phyloP scores from a whole-genome alignment of 139 green algal species.

The Tetraselmis chui region DNA sequence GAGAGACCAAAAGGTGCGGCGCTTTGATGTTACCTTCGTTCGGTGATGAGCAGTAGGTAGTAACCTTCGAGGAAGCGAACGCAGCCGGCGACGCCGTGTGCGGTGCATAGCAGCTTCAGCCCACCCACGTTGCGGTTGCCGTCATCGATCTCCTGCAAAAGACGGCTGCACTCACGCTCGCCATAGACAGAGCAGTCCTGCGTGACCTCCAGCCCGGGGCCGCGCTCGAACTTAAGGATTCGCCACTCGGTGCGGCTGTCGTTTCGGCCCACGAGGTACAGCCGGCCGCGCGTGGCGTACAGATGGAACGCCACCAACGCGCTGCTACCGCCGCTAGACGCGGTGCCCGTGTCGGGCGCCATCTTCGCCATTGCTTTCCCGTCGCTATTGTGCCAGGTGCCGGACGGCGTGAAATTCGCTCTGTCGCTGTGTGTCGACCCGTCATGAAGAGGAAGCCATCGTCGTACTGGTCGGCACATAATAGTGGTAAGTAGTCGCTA shows the following conservation, averaged over 20 bases:
- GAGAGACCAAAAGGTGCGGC: too few relatives aligned
- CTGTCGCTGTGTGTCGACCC: too few relatives aligned
- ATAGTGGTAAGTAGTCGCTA: too few relatives aligned
- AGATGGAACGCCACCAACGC: neutral
- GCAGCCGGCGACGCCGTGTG: slow-evolving; percentile 69
- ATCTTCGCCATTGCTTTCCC: too few relatives aligned
- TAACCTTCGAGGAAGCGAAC: slow-evolving; percentile 71
- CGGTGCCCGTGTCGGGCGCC: too few relatives aligned
- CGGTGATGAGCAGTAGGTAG: slow-evolving; percentile 87
- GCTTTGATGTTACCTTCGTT: slow-evolving; percentile 35
- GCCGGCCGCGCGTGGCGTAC: neutral
- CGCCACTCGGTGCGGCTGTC: slow-evolving; percentile 27
- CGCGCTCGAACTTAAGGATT: slow-evolving; percentile 45
- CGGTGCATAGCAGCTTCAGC: slow-evolving; percentile 45
- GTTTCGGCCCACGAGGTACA: slow-evolving; percentile 52
- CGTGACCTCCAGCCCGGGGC: slow-evolving; percentile 27
- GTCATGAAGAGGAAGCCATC: too few relatives aligned
- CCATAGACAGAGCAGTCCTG: slow-evolving; percentile 54
- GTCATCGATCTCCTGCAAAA: slow-evolving; percentile 42
- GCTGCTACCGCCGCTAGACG: too few relatives aligned
- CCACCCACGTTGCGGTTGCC: slow-evolving; percentile 40
- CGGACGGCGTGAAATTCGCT: too few relatives aligned
- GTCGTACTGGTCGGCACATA: too few relatives aligned
- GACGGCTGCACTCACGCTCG: slow-evolving; percentile 32
- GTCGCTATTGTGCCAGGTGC: too few relatives aligned